Conservation (phyloP, 1,139 yeast species). For the Pichia sp. region DNA sequence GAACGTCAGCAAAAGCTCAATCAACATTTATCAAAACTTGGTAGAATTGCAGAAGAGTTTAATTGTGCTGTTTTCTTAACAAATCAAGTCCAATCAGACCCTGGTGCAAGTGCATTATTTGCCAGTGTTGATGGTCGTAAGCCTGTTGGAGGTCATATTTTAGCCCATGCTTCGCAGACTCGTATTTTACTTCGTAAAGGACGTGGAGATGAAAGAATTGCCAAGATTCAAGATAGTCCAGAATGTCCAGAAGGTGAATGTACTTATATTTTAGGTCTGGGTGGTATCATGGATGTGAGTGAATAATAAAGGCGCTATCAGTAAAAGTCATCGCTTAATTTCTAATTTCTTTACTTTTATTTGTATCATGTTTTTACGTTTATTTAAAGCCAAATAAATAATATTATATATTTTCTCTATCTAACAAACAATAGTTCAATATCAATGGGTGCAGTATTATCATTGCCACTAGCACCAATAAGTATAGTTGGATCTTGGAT, state of each 20-base stretch:
- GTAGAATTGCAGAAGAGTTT: constrained; percentile 51
- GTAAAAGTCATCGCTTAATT: not conserved
- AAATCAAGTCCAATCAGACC: constrained; percentile 62
- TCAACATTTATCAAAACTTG: constrained; percentile 47
- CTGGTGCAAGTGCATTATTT: constrained; percentile 59
- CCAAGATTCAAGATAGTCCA: constrained; percentile 56
- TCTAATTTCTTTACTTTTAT: not conserved
- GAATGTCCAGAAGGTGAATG: constrained; percentile 57
- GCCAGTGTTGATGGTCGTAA: constrained; percentile 61
- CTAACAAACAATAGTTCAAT: not conserved
- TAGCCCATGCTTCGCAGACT: constrained; percentile 62
- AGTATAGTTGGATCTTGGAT: constrained; percentile 58
- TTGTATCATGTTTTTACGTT: no score
- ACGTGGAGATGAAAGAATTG: constrained; percentile 60
- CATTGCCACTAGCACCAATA: constrained; percentile 59
- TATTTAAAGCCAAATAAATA: no score
- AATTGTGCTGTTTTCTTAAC: constrained; percentile 55
- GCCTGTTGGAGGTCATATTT: constrained; percentile 60
- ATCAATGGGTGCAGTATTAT: constrained; percentile 76
- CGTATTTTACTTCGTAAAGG: constrained; percentile 52
- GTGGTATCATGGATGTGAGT: constrained; percentile 31
- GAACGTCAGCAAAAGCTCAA: constrained; percentile 56
- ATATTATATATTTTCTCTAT: not conserved
- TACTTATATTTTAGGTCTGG: constrained; percentile 45
- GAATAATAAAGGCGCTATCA: constrained; percentile 1